Evolutionary conservation across 805 yeast genomes (phyloP), one percentile per base, ranked within the genome.

Genomic region (Yamadazyma philogaea): DNA sequence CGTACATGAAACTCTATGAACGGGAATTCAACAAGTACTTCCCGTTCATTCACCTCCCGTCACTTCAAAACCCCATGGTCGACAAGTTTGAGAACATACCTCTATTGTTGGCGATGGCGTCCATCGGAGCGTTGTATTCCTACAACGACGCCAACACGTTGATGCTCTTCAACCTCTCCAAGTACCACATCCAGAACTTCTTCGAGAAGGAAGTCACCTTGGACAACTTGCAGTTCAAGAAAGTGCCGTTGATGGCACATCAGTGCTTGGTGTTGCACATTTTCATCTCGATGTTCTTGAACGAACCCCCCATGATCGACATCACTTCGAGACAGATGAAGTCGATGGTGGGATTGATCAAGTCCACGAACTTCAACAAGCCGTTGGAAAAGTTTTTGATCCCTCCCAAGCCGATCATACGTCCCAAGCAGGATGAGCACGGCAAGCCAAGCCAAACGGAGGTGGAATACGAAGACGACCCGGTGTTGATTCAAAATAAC

Each of bases 61-160:
- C 76, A 75, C 37, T 71, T 78, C 47, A 60, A 37, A 61, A 57
- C 33, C 66, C 71, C 1, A 51, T 54, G 58, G 65, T 59, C n/a
- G 66, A 66, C 36, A 62, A 60, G 44, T 67, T 66, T 69, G 64
- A 74, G 58, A 57, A 74, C 62, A 60, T 81, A 57, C 90, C 96
- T 2, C 70, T 90, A 35, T 59, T 87, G 5, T 66, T 89, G 42
- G 79, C 95, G 2, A 84, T 89, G 77, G 84, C 93, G 1, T 83
- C 96, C 12, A 78, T 90, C 44, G 98, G 98, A 33, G 96, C 96
- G 0, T 70, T 90, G 17, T 87, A 86, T 55, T 79, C 87, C 0
- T 87, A 84, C 63, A 89, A 85, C 54, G 84, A 88, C 24, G 66
- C 82, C 28, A 86, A 86, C 56, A 86, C 96, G 0, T 72, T 83